These are phyloP conservation scores for Trichoderma cornu-damae DNA, from an alignment of 2,329 filamentous ascomycete genomes.

Conservation along the genomic window DNA sequence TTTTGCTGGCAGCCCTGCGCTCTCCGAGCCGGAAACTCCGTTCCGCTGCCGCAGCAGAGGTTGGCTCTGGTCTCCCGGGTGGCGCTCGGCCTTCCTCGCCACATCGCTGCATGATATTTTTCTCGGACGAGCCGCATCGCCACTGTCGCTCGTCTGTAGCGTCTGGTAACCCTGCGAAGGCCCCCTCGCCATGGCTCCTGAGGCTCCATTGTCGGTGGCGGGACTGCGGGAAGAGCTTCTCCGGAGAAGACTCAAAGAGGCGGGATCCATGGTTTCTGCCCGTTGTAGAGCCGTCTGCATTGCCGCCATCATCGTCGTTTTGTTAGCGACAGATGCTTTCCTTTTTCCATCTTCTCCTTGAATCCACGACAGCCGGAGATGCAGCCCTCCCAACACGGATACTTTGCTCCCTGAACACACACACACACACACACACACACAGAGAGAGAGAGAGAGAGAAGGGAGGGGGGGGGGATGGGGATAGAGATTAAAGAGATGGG, in stretches of 20 bases:
- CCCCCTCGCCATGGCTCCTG: conserved; percentile 36
- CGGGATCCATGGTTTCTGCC: conserved; percentile 18
- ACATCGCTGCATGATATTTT: conserved; percentile 5
- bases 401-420: background rate
- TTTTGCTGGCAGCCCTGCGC: background rate
- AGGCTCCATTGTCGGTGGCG: conserved; percentile 36
- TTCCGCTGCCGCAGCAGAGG: conserved; percentile 6
- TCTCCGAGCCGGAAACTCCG: background rate
- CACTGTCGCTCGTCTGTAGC: conserved; percentile 25
- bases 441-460: too few species aligned
- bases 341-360: background rate
- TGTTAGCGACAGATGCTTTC: background rate
- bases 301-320: background rate
- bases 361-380: background rate
- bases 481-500: background rate
- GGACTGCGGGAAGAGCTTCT: background rate
- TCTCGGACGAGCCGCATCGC: conserved; percentile 11
- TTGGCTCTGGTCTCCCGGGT: background rate
- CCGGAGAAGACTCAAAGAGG: conserved; percentile 14
- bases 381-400: background rate
- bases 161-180: conserved; percentile 39
- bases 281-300: conserved; percentile 18
- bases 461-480: background rate
- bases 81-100: background rate
- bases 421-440: too few species aligned